Percentiles rank a stretch among this genome's conserved stretches.
Conservation (phyloP, 768 basidiomycete genomes). For the Butyriboletus loyo region DNA sequence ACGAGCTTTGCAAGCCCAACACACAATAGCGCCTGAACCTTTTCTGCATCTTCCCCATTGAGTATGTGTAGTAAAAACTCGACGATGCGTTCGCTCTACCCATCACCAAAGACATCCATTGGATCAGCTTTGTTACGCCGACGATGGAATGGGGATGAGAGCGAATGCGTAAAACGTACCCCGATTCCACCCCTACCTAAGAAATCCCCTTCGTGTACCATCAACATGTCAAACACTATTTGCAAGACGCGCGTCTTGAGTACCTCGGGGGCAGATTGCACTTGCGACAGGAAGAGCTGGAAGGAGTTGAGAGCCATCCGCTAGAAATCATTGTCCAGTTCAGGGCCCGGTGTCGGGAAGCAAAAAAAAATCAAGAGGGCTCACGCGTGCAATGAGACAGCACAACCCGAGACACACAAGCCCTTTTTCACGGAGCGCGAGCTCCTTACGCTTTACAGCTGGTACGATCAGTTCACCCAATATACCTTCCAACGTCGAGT, state of each 20-base stretch:
- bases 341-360: neutral
- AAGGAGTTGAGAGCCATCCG: slow-evolving; percentile 49
- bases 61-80: slow-evolving; percentile 62
- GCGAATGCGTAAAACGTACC: slow-evolving; percentile 21
- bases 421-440: slow-evolving; percentile 59
- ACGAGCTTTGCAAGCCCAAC: slow-evolving; percentile 86
- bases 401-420: slow-evolving; percentile 69
- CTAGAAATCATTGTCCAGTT: slow-evolving; percentile 3
- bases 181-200: slow-evolving; percentile 43
- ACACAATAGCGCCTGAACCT: slow-evolving; percentile 68
- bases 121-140: neutral
- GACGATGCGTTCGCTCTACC: slow-evolving; percentile 56
- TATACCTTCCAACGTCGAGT: slow-evolving; percentile 64
- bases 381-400: slow-evolving; percentile 63
- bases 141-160: neutral
- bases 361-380: neutral
- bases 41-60: slow-evolving; percentile 52
- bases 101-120: neutral
- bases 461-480: slow-evolving; percentile 86
- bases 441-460: slow-evolving; percentile 84
- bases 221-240: slow-evolving; percentile 80
- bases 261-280: slow-evolving; percentile 58
- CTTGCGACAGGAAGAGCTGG: slow-evolving; percentile 79
- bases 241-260: slow-evolving; percentile 73
- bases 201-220: slow-evolving; percentile 73